phyloP scores from a whole-genome alignment of 1,284 basidiomycete genomes.

The Trichosporon sp. region DNA sequence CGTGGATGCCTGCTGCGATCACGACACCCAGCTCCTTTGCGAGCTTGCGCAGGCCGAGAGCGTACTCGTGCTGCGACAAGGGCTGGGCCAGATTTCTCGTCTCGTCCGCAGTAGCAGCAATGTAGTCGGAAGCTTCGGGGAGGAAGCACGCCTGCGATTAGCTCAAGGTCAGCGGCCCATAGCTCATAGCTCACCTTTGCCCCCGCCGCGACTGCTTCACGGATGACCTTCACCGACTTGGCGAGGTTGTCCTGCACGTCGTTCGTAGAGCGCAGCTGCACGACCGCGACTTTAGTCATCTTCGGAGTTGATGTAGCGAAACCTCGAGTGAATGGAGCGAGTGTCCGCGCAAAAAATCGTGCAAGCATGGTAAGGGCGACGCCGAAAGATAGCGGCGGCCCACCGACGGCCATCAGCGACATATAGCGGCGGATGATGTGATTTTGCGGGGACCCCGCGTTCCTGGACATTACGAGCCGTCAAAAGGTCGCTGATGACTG shows the following conservation, averaged over 20 bases:
- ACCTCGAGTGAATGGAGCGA: background rate
- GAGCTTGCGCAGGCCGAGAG: constrained; percentile 39
- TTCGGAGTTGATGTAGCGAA: background rate
- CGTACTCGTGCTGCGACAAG: constrained; percentile 30
- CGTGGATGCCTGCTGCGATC: constrained; percentile 52
- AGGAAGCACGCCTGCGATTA: constrained; percentile 45
- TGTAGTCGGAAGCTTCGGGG: constrained; percentile 54
- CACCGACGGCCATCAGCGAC: background rate
- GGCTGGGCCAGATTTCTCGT: constrained; percentile 34
- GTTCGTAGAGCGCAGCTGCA: constrained; percentile 36
- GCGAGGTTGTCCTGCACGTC: constrained; percentile 42
- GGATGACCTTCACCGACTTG: constrained; percentile 43
- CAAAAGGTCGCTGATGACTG: background rate
- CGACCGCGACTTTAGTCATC: constrained; percentile 32
- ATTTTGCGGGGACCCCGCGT: background rate
- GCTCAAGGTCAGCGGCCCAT: too few relatives aligned
- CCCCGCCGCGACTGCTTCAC: constrained; percentile 44
- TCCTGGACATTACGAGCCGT: background rate
- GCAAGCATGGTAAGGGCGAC: background rate
- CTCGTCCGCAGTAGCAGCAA: constrained; percentile 44
- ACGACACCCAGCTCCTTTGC: constrained; percentile 46
- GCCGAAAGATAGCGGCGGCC: background rate
- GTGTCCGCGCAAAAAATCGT: background rate
- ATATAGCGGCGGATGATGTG: background rate
- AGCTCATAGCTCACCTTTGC: constrained; percentile 37